Conservation (phyloP, 805 yeast genomes). For the Suhomyces vadensis region DNA sequence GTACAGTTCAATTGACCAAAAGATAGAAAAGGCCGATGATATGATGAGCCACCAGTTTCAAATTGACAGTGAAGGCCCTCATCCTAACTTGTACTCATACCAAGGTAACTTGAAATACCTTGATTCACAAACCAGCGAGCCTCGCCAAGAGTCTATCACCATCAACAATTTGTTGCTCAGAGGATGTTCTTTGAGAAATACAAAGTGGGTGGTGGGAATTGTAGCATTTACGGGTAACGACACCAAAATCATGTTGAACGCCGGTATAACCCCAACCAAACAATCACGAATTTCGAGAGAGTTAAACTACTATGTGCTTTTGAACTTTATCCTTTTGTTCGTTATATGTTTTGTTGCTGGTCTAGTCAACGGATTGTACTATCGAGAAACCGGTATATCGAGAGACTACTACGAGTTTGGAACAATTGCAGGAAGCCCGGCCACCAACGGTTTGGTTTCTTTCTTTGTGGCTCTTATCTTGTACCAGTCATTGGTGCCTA, state of each 20-base stretch:
- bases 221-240: constrained; percentile 78
- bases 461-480: constrained; percentile 74
- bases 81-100: constrained; percentile 71
- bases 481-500: constrained; percentile 77
- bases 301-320: constrained; percentile 63
- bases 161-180: constrained; percentile 66
- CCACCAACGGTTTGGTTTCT: constrained; percentile 63
- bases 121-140: constrained; percentile 13
- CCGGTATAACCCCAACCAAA: constrained; percentile 78
- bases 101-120: constrained; percentile 62
- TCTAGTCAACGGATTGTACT: constrained; percentile 65
- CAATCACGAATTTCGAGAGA: constrained; percentile 64
- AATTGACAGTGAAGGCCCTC: constrained; percentile 85
- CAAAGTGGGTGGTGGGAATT: constrained; percentile 73
- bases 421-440: constrained; percentile 58
- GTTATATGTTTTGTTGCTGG: constrained; percentile 69
- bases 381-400: constrained; percentile 45
- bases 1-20: constrained; percentile 52
- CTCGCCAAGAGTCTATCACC: constrained; percentile 55
- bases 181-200: constrained; percentile 72
- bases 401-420: constrained; percentile 60
- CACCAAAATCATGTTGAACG: constrained; percentile 73
- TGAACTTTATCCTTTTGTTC: constrained; percentile 63
- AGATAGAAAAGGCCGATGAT: constrained; percentile 39
- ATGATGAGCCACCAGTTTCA: constrained; percentile 50